Evolutionary conservation across 495 filamentous ascomycete species (phyloP).

Genomic region (Neurospora sp.): DNA sequence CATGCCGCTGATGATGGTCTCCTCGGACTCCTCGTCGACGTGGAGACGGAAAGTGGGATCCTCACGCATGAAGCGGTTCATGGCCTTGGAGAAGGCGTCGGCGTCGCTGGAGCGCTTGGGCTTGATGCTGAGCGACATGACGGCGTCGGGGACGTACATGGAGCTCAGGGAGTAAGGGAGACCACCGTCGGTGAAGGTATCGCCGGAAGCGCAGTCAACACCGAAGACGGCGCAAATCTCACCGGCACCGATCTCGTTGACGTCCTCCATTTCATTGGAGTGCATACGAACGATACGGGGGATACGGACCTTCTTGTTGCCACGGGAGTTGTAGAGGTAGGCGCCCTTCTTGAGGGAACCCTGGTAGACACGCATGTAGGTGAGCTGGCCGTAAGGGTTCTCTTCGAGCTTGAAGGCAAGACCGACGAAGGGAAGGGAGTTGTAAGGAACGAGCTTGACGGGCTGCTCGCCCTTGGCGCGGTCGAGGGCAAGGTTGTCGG

Average conservation of each 20-base stretch:
- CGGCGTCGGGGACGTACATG: slow-evolving; percentile 98
- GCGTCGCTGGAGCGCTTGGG: slow-evolving; percentile 90
- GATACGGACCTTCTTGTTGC: slow-evolving; percentile 90
- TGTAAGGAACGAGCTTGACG: slow-evolving; percentile 84
- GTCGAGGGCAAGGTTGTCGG: slow-evolving; percentile 85
- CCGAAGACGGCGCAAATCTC: slow-evolving; percentile 99
- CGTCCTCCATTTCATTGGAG: slow-evolving; percentile 98
- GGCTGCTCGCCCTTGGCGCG: slow-evolving; percentile 62
- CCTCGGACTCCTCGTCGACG: slow-evolving; percentile 78
- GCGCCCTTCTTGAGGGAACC: slow-evolving; percentile 78
- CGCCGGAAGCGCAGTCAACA: slow-evolving; percentile 94
- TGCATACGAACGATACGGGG: slow-evolving; percentile 99
- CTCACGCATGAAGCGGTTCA: slow-evolving; percentile 97
- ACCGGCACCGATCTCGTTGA: slow-evolving; percentile 80
- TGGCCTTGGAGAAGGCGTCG: slow-evolving; percentile 94
- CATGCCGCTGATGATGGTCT: slow-evolving; percentile 98
- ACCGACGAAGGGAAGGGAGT: slow-evolving; percentile 86
- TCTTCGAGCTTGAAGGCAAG: slow-evolving; percentile 99
- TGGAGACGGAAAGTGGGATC: slow-evolving; percentile 96
- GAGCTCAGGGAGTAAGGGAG: slow-evolving; percentile 95
- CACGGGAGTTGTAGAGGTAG: slow-evolving; percentile 88
- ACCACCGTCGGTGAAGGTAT: slow-evolving; percentile 93
- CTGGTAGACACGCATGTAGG: slow-evolving; percentile 98
- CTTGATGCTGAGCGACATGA: slow-evolving; percentile 95
- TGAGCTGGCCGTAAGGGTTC: slow-evolving; percentile 96